Conservation (phyloP, 768 basidiomycete genomes). For the Rickenella mellea region DNA sequence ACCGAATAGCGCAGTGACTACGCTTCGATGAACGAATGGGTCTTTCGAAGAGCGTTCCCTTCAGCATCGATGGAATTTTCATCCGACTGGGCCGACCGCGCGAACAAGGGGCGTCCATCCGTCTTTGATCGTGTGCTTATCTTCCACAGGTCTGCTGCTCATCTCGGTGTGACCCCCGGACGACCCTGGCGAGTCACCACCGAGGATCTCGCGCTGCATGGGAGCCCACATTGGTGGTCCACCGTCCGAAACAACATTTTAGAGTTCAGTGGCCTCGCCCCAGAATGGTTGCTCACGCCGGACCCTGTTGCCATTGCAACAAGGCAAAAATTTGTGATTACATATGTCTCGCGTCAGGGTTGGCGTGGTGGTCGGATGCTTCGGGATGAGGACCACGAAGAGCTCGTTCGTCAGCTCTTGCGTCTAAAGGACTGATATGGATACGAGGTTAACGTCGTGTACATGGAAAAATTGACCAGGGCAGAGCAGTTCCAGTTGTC, state of each 20-base stretch:
- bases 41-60: slow-evolving; percentile 73
- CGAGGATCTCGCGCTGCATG: slow-evolving; percentile 65
- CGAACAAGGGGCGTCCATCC: slow-evolving; percentile 55
- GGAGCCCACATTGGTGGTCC: slow-evolving; percentile 78
- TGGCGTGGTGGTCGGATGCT: slow-evolving; percentile 88
- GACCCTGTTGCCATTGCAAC: too few species aligned
- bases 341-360: slow-evolving; percentile 82
- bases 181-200: slow-evolving; percentile 70
- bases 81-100: slow-evolving; percentile 78
- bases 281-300: slow-evolving; percentile 35
- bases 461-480: slow-evolving; percentile 71
- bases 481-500: slow-evolving; percentile 78
- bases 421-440: slow-evolving; percentile 61
- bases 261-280: slow-evolving; percentile 53
- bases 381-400: slow-evolving; percentile 64
- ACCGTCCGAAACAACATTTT: slow-evolving; percentile 66
- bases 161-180: slow-evolving; percentile 55
- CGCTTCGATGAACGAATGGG: slow-evolving; percentile 83
- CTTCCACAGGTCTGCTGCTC: slow-evolving; percentile 79
- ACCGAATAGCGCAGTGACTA: slow-evolving; percentile 85
- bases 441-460: slow-evolving; percentile 83
- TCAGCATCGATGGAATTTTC: slow-evolving; percentile 71
- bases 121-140: slow-evolving; percentile 81
- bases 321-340: slow-evolving; percentile 72
- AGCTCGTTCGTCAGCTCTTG: slow-evolving; percentile 65